Percentiles rank a stretch among this genome's conserved stretches.
These are phyloP conservation scores for Eimeria sp. DNA, from an alignment of 169 alveolate genomes.

Conservation along the genomic window DNA sequence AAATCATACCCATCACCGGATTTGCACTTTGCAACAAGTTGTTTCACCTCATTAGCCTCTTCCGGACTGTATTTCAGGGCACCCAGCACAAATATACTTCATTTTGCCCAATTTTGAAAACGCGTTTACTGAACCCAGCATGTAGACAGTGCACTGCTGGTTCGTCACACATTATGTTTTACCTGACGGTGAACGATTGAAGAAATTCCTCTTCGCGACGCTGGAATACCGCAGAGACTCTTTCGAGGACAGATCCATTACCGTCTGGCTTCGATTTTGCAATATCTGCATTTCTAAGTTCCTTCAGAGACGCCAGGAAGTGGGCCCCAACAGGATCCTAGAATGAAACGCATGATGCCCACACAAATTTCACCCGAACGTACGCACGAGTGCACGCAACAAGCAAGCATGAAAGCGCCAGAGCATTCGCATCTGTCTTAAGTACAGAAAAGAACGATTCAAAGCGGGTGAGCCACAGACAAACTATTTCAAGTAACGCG, in stretches of 20 bases:
- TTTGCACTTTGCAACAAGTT: slow-evolving; percentile 69
- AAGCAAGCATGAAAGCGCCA: neutral
- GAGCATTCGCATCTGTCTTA: neutral
- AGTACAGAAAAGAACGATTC: neutral
- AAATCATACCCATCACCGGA: slow-evolving; percentile 63
- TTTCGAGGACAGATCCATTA: slow-evolving; percentile 64
- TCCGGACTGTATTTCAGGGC: slow-evolving; percentile 47
- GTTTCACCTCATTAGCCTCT: slow-evolving; percentile 73
- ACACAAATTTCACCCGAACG: neutral
- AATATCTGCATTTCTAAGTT: slow-evolving; percentile 62
- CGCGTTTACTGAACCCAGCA: neutral
- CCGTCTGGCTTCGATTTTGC: slow-evolving; percentile 18
- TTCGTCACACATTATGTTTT: neutral
- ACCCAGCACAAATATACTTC: neutral
- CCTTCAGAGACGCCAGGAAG: slow-evolving; percentile 79
- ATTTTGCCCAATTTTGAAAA: neutral
- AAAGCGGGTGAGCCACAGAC: neutral
- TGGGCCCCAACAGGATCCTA: slow-evolving; percentile 85
- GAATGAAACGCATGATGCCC: neutral
- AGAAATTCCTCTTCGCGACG: slow-evolving; percentile 82
- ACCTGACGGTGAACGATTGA: slow-evolving; percentile 84
- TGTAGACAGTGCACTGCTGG: neutral
- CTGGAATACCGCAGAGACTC: slow-evolving; percentile 84
- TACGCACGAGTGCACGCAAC: neutral
- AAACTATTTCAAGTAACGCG: neutral